Base-by-base conservation (phyloP, 192 early-diverging fungal species). In the Funneliformis mosseae region DNA sequence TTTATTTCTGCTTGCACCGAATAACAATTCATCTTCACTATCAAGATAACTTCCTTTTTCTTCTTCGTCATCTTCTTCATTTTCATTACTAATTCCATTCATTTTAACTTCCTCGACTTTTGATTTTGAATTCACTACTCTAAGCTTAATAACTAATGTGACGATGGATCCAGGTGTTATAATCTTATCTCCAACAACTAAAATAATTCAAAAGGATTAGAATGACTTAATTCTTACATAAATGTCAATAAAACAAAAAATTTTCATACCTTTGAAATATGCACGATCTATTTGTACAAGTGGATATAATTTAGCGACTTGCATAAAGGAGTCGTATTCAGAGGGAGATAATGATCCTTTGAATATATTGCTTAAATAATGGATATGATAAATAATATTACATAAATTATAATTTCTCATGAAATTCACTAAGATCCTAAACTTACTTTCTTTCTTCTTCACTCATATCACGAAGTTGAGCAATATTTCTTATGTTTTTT, bases 241-340 rank as follows among this genome's bases (percentile, higher is more conserved):
- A 79, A 21, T 46, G 4, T 14, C 5, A 33, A 8, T 71, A 55
- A 77, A 21, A 45, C 27, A 67, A 0, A 66, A 21, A 72, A 60
- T 55, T 16, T 25, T 50, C 16, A 86, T 91, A 89, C 94, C 95
- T 55, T 91, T 91, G 83, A 97, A 97, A 78, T 93, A 87, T 16
- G 94, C 93, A 59, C 93, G 94, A 18, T 87, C 79, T 33, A 98
- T 88, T 78, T 71, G n/a, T 50, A 79, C 16, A 42, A 89, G 77
- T n/a, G 97, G 97, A 81, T 96, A 93, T 59, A 87, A 82, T 74
- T 93, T 85, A 64, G 96, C 95, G 18, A 96, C 93, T 50, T 87
- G 88, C 68, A 94, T 81, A 39, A 94, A 81, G 78, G 94, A 89
- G 45, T 92, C 89, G 76, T 90, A 90, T 83, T 97, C 85, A 67